Conservation (phyloP, 768 basidiomycete genomes). For the Coprinopsis sp. region DNA sequence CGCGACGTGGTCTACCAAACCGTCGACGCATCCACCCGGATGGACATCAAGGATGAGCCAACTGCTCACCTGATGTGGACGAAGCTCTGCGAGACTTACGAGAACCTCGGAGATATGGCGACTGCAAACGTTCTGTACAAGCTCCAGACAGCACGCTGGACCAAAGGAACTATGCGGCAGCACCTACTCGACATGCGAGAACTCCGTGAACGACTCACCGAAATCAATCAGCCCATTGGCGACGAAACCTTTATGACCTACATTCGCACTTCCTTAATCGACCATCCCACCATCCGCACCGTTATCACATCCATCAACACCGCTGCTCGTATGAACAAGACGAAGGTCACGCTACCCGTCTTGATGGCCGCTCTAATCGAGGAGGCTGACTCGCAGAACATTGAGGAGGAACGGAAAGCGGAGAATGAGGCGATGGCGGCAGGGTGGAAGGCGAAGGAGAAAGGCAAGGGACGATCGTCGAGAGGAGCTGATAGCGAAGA, state of each 20-base stretch:
- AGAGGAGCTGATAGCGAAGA: conserved; percentile 6
- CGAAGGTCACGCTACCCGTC: conserved; percentile 1
- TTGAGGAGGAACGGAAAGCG: no score
- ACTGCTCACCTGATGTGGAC: no score
- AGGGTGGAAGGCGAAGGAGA: no score
- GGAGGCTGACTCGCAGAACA: conserved; percentile 1
- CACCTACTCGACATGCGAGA: conserved; percentile 16
- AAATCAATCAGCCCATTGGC: conserved; percentile 9
- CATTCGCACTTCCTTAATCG: conserved; percentile 13
- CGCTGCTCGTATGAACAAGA: conserved; percentile 5
- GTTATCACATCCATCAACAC: conserved; percentile 15
- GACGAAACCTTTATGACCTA: conserved; percentile 10
- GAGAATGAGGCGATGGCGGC: no score
- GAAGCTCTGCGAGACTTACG: no score
- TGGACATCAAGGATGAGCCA: no score
- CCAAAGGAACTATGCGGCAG: conserved; percentile 13
- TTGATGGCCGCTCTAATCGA: conserved; percentile 12
- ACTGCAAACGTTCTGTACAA: no score
- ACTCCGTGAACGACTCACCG: conserved; percentile 28
- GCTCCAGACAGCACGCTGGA: conserved; percentile 16
- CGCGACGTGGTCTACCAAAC: no score
- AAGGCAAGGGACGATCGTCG: no score
- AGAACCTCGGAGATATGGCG: no score
- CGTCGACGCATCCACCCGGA: no score
- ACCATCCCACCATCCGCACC: conserved; percentile 7